Conservation (phyloP, 2,329 filamentous ascomycete genomes). For the Ophiosphaerella herpotricha region DNA sequence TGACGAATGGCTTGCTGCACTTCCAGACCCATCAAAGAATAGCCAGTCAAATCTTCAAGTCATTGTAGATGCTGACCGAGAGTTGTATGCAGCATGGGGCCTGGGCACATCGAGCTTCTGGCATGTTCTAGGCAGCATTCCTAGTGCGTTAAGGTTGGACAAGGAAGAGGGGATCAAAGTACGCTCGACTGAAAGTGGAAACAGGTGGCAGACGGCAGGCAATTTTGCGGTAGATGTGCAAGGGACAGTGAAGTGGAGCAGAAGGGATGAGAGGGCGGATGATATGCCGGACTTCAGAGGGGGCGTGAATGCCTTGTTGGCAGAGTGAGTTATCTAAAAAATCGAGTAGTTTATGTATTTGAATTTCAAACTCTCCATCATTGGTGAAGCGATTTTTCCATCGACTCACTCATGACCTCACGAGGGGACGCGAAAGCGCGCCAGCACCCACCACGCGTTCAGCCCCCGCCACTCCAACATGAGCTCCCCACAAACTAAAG, state of each 20-base stretch:
- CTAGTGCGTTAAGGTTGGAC: conserved; percentile 62
- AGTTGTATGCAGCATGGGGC: conserved; percentile 68
- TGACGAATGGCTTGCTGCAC: conserved; percentile 37
- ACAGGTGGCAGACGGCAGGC: conserved; percentile 70
- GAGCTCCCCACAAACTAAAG: not conserved
- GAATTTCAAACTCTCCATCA: not conserved
- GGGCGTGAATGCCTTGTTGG: conserved; percentile 39
- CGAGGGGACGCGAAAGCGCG: conserved; percentile 18
- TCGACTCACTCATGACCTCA: conserved; percentile 16
- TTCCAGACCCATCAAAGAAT: conserved; percentile 26
- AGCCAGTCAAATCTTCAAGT: conserved; percentile 61
- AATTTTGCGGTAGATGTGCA: conserved; percentile 64
- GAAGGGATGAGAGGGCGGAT: conserved; percentile 55
- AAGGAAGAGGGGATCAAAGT: conserved; percentile 70
- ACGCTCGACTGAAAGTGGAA: conserved; percentile 67
- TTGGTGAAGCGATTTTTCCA: conserved; percentile 2
- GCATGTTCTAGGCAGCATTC: conserved; percentile 65
- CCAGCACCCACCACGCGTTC: conserved; percentile 11
- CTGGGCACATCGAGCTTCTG: conserved; percentile 64
- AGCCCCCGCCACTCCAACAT: conserved; percentile 1
- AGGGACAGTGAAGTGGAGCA: conserved; percentile 60
- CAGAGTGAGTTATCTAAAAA: no score
- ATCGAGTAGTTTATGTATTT: conserved; percentile 2
- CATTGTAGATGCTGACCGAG: conserved; percentile 63
- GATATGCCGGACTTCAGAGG: conserved; percentile 61